Percentiles rank a stretch among this genome's conserved stretches.
These are phyloP conservation scores for Pharnaceum exiguum DNA, from an alignment of 148 eudicot species.

Conservation along the genomic window DNA sequence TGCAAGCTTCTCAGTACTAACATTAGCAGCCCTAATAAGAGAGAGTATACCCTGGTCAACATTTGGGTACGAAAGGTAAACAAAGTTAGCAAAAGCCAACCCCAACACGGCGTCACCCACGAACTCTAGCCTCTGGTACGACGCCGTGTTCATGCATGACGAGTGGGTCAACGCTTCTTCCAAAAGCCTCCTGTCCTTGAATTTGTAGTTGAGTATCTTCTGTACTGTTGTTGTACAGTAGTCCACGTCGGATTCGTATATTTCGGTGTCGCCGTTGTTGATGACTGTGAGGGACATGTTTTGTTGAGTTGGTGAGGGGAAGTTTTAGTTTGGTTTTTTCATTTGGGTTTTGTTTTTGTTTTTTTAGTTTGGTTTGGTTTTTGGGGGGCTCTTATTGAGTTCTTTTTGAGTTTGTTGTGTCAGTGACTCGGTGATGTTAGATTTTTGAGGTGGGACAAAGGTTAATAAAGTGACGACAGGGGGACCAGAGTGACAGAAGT, in stretches of 20 bases:
- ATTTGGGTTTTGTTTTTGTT: too few species aligned
- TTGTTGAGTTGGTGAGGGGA: too few species aligned
- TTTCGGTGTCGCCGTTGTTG: not conserved
- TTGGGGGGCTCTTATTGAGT: too few species aligned
- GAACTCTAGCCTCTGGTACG: slow-evolving; percentile 77
- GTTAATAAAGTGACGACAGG: too few species aligned
- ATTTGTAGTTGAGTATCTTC: slow-evolving; percentile 41
- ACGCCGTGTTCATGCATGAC: slow-evolving; percentile 39
- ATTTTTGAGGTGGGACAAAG: too few species aligned
- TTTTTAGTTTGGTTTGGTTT: too few species aligned
- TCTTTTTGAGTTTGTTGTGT: not conserved
- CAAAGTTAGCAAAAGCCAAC: slow-evolving; percentile 40
- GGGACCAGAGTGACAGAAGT: too few species aligned
- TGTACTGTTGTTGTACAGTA: slow-evolving; percentile 45
- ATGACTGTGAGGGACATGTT: not conserved
- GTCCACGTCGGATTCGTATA: slow-evolving; percentile 22
- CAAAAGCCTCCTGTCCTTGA: slow-evolving; percentile 41
- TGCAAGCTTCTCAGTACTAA: slow-evolving; percentile 77
- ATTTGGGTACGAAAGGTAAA: slow-evolving; percentile 43
- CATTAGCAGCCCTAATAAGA: slow-evolving; percentile 54
- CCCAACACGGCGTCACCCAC: slow-evolving; percentile 81
- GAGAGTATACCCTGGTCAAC: slow-evolving; percentile 60
- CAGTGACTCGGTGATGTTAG: not conserved
- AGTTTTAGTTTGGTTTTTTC: too few species aligned
- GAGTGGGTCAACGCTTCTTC: slow-evolving; percentile 76